phyloP scores from a whole-genome alignment of 495 filamentous ascomycete genomes.

The Hypoxylon fragiforme region DNA sequence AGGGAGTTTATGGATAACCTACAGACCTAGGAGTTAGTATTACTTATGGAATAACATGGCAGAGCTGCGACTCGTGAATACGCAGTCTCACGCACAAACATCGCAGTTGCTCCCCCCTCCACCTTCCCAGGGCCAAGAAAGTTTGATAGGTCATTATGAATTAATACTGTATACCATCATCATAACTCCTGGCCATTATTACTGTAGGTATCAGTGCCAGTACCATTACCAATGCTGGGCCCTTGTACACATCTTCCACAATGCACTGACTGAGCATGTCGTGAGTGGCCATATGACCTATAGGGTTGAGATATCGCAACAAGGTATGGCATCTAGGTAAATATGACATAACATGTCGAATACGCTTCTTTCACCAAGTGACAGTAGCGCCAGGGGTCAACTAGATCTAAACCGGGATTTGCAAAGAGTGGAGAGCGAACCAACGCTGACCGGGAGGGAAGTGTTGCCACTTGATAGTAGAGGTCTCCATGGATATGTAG shows the following conservation, averaged over 20 bases:
- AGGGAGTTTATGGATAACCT: constrained; percentile 3
- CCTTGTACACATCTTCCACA: constrained; percentile 14
- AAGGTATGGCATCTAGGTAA: constrained; percentile 10
- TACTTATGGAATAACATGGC: not conserved
- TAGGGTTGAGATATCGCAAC: constrained; percentile 17
- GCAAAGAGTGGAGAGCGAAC: constrained; percentile 6
- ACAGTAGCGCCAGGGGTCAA: constrained; percentile 11
- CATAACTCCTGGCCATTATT: constrained; percentile 12
- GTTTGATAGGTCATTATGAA: constrained; percentile 24
- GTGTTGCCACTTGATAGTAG: constrained; percentile 11
- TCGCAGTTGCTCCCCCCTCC: constrained; percentile 9
- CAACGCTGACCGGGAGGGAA: constrained; percentile 19
- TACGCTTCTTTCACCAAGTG: not conserved
- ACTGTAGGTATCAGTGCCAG: not conserved
- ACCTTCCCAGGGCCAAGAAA: constrained; percentile 10
- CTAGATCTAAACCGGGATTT: constrained; percentile 18
- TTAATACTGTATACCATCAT: constrained; percentile 5
- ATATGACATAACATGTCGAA: constrained; percentile 25
- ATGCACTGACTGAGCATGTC: constrained; percentile 12
- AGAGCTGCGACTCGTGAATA: constrained; percentile 5
- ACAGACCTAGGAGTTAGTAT: too few species aligned
- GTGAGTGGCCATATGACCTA: constrained; percentile 3
- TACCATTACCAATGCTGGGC: constrained; percentile 1
- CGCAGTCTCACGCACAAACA: constrained; percentile 28
- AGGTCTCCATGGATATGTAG: too few species aligned